Conservation (phyloP, 2,329 filamentous ascomycete genomes). For the Colletotrichum australisinense region DNA sequence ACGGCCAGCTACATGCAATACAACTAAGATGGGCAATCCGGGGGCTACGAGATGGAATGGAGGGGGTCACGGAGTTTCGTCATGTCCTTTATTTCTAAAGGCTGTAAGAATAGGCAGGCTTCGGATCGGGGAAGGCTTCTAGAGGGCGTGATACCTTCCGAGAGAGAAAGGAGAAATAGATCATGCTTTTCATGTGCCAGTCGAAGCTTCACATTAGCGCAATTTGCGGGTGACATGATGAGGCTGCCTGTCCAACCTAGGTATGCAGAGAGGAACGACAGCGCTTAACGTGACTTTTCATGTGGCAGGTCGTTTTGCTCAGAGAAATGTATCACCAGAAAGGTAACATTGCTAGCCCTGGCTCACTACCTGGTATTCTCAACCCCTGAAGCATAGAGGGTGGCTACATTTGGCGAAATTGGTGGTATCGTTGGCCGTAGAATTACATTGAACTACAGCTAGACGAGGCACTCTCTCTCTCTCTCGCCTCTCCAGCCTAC, state of each 20-base stretch:
- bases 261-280: too few relatives aligned
- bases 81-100: conserved; percentile 24
- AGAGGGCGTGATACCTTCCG: conserved; percentile 32
- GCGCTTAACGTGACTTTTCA: not conserved
- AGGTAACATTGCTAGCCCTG: too few relatives aligned
- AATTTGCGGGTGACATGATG: not conserved
- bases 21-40: conserved; percentile 72
- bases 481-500: conserved; percentile 2
- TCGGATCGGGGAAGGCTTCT: conserved; percentile 30
- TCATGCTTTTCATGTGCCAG: conserved; percentile 22
- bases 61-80: conserved; percentile 21
- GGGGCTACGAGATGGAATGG: not conserved
- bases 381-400: too few relatives aligned
- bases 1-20: conserved; percentile 99
- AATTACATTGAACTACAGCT: conserved; percentile 20
- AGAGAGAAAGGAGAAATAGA: conserved; percentile 36
- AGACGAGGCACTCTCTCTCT: not conserved
- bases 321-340: too few relatives aligned
- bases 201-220: not conserved
- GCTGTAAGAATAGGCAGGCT: conserved; percentile 41
- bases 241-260: too few relatives aligned
- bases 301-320: not conserved
- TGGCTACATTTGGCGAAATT: not conserved
- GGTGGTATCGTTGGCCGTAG: not conserved
- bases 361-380: too few relatives aligned